These are phyloP conservation scores for Discostella pseudostelligera DNA, from an alignment of 108 stramenopile species.

Conservation along the genomic window DNA sequence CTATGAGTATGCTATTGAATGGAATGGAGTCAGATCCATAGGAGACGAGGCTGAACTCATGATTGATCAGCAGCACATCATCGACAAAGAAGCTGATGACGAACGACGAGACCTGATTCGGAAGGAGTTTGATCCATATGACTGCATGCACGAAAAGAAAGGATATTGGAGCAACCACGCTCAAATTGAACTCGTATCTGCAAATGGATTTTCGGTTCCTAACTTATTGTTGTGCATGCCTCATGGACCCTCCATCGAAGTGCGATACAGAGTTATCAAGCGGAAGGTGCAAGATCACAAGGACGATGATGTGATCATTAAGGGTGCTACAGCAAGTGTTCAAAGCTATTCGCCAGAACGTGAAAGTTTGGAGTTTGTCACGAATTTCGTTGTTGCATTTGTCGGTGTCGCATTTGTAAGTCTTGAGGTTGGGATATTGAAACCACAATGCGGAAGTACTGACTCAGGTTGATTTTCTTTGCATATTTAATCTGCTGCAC, in stretches of 20 bases:
- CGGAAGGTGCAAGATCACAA: background rate
- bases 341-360: slow-evolving; percentile 1
- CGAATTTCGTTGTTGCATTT: slow-evolving; percentile 15
- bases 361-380: slow-evolving; percentile 19
- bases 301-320: slow-evolving; percentile 2
- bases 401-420: slow-evolving; percentile 24
- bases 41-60: background rate
- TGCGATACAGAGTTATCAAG: slow-evolving; percentile 21
- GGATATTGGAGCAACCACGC: slow-evolving; percentile 21
- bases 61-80: slow-evolving; percentile 13
- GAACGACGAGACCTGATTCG: slow-evolving; percentile 19
- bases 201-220: slow-evolving; percentile 18
- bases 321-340: slow-evolving; percentile 16
- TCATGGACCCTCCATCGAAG: slow-evolving; percentile 20
- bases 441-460: background rate
- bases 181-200: slow-evolving; percentile 27
- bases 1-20: slow-evolving; percentile 30
- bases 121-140: slow-evolving; percentile 24
- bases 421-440: background rate
- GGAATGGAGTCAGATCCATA: background rate
- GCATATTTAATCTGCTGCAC: background rate
- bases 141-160: slow-evolving; percentile 5
- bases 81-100: slow-evolving; percentile 3
- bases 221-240: slow-evolving; percentile 29
- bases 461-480: background rate